Evolutionary conservation across 1,139 yeast genomes (phyloP).

Genomic region (Ashbya aceris): DNA sequence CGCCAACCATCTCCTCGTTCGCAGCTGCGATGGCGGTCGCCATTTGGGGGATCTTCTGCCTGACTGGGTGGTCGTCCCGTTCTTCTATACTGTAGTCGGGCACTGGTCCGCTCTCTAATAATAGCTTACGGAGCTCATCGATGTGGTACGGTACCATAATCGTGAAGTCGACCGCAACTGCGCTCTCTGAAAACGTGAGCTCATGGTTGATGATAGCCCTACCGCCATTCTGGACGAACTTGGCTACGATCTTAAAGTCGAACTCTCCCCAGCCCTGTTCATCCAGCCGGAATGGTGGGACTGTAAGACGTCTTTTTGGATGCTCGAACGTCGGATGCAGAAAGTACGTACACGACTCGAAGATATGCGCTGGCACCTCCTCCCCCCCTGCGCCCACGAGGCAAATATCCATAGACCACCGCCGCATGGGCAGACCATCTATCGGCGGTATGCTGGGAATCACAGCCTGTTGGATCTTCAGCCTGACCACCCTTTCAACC

Average conservation of each 20-base stretch:
- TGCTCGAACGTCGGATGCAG: constrained; percentile 88
- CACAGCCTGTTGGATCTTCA: constrained; percentile 77
- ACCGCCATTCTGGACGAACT: constrained; percentile 69
- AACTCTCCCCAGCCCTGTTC: constrained; percentile 99
- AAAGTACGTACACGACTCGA: constrained; percentile 80
- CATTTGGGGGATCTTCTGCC: constrained; percentile 41
- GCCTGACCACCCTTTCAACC: constrained; percentile 74
- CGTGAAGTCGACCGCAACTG: constrained; percentile 64
- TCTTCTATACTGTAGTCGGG: constrained; percentile 11
- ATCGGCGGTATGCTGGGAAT: constrained; percentile 68
- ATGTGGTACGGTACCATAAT: constrained; percentile 64
- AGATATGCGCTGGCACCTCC: constrained; percentile 70
- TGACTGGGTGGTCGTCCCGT: constrained; percentile 19
- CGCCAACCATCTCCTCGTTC: constrained; percentile 78
- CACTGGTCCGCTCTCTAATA: constrained; percentile 39
- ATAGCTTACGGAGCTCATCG: constrained; percentile 55
- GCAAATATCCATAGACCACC: constrained; percentile 72
- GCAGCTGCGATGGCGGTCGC: constrained; percentile 28
- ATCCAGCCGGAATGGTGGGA: constrained; percentile 75
- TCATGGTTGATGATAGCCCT: constrained; percentile 77
- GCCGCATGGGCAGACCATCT: constrained; percentile 83
- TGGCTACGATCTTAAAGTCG: constrained; percentile 69
- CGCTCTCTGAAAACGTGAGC: constrained; percentile 65
- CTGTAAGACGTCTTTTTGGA: constrained; percentile 68
- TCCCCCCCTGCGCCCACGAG: constrained; percentile 71